These are phyloP conservation scores for Trypanosoma theileri DNA, from an alignment of 208 protist species.

Conservation along the genomic window DNA sequence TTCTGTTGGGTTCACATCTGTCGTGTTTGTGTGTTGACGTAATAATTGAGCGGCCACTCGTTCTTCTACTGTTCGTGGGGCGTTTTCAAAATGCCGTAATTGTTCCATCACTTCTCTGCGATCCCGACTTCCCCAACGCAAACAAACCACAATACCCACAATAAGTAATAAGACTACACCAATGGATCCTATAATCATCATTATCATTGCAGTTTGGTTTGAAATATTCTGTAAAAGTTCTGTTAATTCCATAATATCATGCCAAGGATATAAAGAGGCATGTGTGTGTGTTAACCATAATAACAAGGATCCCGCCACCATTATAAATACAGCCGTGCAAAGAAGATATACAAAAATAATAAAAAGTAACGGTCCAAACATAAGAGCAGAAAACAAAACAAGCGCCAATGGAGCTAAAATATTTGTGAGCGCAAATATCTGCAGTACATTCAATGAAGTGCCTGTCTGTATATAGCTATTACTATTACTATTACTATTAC, in stretches of 20 bases:
- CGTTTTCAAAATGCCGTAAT: conserved; percentile 11
- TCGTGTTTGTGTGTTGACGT: background rate
- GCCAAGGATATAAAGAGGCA: background rate
- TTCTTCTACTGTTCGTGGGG: conserved; percentile 21
- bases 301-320: conserved; percentile 8
- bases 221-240: conserved; percentile 1
- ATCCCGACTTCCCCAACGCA: conserved; percentile 3
- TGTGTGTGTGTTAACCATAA: background rate
- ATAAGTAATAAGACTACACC: conserved; percentile 7
- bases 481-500: background rate
- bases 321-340: conserved; percentile 16
- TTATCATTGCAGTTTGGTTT: background rate
- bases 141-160: background rate
- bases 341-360: conserved; percentile 18
- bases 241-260: background rate
- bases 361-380: conserved; percentile 18
- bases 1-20: too few relatives aligned
- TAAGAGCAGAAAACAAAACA: conserved; percentile 7
- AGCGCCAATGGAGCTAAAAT: conserved; percentile 22
- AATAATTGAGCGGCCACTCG: conserved; percentile 13
- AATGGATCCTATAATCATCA: conserved; percentile 4
- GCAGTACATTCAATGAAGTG: conserved; percentile 24
- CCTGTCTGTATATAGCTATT: conserved; percentile 6
- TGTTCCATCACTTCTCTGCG: conserved; percentile 16
- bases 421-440: conserved; percentile 27